phyloP scores from a whole-genome alignment of 2,329 filamentous ascomycete species.

The Corynespora cassiicola region DNA sequence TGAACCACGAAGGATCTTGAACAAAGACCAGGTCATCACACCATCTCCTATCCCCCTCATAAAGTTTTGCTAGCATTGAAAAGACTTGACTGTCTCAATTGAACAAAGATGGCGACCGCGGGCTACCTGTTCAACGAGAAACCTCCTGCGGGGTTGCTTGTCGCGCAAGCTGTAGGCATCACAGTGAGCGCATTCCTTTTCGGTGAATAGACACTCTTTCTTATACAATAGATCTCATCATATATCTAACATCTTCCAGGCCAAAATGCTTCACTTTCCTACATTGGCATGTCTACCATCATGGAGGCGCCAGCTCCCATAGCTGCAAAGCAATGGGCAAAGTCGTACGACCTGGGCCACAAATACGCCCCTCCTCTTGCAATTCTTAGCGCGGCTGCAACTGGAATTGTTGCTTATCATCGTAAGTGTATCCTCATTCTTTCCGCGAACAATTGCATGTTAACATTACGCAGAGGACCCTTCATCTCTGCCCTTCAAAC shows the following conservation, averaged over 20 bases:
- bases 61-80: no score
- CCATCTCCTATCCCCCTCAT: no score
- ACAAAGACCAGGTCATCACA: no score
- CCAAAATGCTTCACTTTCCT: conserved; percentile 46
- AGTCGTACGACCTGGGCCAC: conserved; percentile 50
- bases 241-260: conserved; percentile 31
- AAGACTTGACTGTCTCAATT: no score
- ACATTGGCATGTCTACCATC: conserved; percentile 58
- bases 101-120: conserved; percentile 23
- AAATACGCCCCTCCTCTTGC: conserved; percentile 48
- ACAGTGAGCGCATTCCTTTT: conserved; percentile 56
- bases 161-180: conserved; percentile 59
- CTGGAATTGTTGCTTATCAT: conserved; percentile 56
- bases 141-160: conserved; percentile 44
- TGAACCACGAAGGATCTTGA: no score
- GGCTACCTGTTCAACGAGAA: conserved; percentile 16
- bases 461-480: conserved; percentile 28
- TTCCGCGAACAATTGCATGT: background rate
- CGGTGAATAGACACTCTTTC: no score
- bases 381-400: conserved; percentile 50
- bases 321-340: conserved; percentile 63
- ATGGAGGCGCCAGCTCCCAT: conserved; percentile 63
- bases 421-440: conserved; percentile 25
- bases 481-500: conserved; percentile 44
- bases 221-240: no score